Conservation (phyloP, 495 filamentous ascomycete genomes). For the Neurospora tetraspora region DNA sequence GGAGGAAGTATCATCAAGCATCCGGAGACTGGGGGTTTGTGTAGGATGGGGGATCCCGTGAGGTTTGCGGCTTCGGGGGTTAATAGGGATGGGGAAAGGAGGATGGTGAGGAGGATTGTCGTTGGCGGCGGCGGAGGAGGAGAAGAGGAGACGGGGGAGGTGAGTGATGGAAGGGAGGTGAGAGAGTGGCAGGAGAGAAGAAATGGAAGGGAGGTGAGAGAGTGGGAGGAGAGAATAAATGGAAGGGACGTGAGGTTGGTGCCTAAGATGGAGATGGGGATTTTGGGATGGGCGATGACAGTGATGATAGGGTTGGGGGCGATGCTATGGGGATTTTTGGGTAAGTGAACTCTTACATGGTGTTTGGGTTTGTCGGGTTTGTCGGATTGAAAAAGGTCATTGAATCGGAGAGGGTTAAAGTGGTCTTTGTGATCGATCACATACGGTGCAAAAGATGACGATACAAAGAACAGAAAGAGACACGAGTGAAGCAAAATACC, state of each 20-base stretch:
- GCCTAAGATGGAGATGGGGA: neutral
- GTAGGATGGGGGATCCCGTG: neutral
- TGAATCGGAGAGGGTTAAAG: neutral
- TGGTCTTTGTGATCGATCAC: no score
- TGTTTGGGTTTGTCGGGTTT: neutral
- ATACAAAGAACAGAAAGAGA: neutral
- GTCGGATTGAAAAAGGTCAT: neutral
- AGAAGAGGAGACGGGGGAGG: slow-evolving; percentile 29
- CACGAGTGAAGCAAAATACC: neutral
- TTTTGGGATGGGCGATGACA: neutral
- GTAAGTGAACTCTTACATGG: neutral
- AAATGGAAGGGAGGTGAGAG: neutral
- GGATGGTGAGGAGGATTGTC: slow-evolving; percentile 52
- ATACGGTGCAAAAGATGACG: neutral
- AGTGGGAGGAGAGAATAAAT: neutral
- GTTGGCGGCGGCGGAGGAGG: slow-evolving; percentile 44
- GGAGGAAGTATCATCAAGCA: neutral
- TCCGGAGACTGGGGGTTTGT: neutral
- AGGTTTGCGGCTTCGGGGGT: slow-evolving; percentile 11
- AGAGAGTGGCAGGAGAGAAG: neutral
- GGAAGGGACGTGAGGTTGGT: neutral
- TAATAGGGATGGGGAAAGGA: slow-evolving; percentile 34
- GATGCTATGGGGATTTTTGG: neutral
- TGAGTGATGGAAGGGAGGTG: neutral
- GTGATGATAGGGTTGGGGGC: neutral